These are phyloP conservation scores for Amanita muscaria DNA, from an alignment of 768 basidiomycete species.

Conservation along the genomic window DNA sequence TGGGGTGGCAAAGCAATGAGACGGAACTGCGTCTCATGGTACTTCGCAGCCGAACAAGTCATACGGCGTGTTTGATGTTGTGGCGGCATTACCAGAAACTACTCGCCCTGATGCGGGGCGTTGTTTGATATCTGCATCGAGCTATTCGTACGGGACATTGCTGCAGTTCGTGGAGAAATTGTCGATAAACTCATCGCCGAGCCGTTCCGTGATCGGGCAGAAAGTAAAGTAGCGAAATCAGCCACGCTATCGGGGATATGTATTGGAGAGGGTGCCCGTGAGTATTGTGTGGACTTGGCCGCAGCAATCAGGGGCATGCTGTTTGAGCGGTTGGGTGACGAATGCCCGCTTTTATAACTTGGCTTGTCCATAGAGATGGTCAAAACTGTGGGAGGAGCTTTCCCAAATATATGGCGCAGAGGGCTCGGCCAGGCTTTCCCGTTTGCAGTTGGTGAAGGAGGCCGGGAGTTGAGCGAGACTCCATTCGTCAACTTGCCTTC, in stretches of 20 bases:
- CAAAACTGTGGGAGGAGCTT: constrained; percentile 19
- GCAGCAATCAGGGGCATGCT: constrained; percentile 21
- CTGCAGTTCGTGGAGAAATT: constrained; percentile 36
- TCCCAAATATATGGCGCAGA: constrained; percentile 25
- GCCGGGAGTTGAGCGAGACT: constrained; percentile 15
- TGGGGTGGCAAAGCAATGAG: too few species aligned
- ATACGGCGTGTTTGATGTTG: too few species aligned
- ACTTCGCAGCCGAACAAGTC: too few species aligned
- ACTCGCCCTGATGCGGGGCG: constrained; percentile 2
- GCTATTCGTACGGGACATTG: constrained; percentile 25
- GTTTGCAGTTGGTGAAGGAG: constrained; percentile 25
- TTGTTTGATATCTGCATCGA: constrained; percentile 4
- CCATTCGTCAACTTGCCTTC: constrained; percentile 32
- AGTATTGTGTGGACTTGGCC: constrained; percentile 30
- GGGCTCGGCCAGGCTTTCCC: constrained; percentile 23
- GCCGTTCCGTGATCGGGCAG: constrained; percentile 56
- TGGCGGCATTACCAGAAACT: too few species aligned
- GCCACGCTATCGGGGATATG: constrained; percentile 15
- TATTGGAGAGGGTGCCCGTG: constrained; percentile 42
- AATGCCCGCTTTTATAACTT: constrained; percentile 20
- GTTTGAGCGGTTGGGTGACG: constrained; percentile 30
- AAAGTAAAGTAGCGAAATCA: constrained; percentile 31
- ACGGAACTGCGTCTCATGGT: too few species aligned
- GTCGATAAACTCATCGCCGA: constrained; percentile 56
- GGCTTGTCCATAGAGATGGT: constrained; percentile 19